Percentiles rank a stretch among this genome's conserved stretches.
phyloP scores from a whole-genome alignment of 345 rosid genomes.

The Gynandropsis gynandra region DNA sequence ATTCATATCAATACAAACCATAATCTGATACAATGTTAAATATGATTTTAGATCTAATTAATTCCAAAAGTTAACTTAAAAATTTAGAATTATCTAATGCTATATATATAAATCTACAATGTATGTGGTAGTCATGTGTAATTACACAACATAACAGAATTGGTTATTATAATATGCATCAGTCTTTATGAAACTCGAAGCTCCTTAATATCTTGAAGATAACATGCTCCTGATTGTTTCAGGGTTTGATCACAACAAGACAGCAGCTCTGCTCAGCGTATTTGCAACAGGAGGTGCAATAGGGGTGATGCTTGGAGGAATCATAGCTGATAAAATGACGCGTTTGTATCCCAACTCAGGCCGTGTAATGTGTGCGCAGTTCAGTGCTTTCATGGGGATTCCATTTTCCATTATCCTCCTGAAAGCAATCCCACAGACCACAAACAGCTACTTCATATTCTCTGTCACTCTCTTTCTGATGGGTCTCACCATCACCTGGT shows the following conservation, averaged over 20 bases:
- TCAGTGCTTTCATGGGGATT: constrained; percentile 93
- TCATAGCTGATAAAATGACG: constrained; percentile 67
- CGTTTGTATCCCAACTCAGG: constrained; percentile 57
- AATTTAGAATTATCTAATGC: too few relatives aligned
- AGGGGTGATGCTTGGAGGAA: constrained; percentile 69
- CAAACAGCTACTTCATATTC: constrained; percentile 49
- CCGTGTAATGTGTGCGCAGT: constrained; percentile 88
- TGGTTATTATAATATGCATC: too few relatives aligned
- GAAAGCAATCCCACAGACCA: constrained; percentile 62
- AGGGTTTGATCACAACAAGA: constrained; percentile 76
- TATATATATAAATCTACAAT: too few relatives aligned
- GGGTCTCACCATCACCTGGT: constrained; percentile 94
- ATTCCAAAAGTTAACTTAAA: too few relatives aligned
- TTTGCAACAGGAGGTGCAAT: constrained; percentile 75
- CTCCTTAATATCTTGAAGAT: constrained; percentile 1
- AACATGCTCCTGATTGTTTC: constrained; percentile 1
- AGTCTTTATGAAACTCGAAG: background rate
- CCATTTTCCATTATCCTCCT: constrained; percentile 82
- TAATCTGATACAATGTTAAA: too few relatives aligned
- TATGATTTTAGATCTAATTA: too few relatives aligned
- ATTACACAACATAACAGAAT: too few relatives aligned
- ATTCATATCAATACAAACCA: too few relatives aligned
- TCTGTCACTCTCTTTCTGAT: constrained; percentile 60
- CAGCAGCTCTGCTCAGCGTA: constrained; percentile 70
- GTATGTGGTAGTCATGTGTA: too few relatives aligned